phyloP scores from a whole-genome alignment of 2,329 filamentous ascomycete genomes.

The Hymenoscyphus albidus region DNA sequence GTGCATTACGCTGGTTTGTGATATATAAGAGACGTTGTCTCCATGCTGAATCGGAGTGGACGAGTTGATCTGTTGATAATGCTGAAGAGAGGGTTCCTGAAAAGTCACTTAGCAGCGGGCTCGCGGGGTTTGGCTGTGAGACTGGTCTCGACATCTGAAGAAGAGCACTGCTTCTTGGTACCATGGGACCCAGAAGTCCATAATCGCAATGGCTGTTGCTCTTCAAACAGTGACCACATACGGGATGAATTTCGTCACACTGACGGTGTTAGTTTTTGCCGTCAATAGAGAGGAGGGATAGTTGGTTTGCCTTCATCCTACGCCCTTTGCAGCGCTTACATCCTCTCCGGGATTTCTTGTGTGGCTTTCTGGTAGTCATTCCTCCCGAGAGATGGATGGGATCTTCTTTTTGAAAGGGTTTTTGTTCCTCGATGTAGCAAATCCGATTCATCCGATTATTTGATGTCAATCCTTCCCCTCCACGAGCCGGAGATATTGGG shows the following conservation, averaged over 20 bases:
- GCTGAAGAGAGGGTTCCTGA: neutral
- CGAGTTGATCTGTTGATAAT: conserved; percentile 4
- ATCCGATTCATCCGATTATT: conserved; percentile 1
- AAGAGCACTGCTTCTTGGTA: neutral
- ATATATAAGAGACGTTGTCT: neutral
- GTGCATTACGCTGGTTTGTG: conserved; percentile 17
- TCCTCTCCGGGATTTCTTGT: conserved; percentile 64
- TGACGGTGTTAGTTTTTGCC: conserved; percentile 29
- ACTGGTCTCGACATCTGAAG: neutral
- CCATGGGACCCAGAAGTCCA: conserved; percentile 38
- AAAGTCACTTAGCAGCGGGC: conserved; percentile 2
- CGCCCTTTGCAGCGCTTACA: conserved; percentile 61
- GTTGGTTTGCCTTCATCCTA: conserved; percentile 59
- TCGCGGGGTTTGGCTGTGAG: neutral
- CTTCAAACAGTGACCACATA: conserved; percentile 60
- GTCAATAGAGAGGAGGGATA: too few relatives aligned
- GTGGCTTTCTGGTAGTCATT: conserved; percentile 47
- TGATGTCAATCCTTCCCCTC: neutral
- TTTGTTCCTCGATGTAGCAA: neutral
- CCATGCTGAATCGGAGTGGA: neutral
- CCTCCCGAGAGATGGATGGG: neutral
- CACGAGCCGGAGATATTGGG: neutral
- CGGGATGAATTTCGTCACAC: conserved; percentile 62
- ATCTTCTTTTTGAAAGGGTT: neutral
- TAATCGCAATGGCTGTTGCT: conserved; percentile 62